Conservation (phyloP, 352 stramenopile genomes). For the Globisporangium emineosum region DNA sequence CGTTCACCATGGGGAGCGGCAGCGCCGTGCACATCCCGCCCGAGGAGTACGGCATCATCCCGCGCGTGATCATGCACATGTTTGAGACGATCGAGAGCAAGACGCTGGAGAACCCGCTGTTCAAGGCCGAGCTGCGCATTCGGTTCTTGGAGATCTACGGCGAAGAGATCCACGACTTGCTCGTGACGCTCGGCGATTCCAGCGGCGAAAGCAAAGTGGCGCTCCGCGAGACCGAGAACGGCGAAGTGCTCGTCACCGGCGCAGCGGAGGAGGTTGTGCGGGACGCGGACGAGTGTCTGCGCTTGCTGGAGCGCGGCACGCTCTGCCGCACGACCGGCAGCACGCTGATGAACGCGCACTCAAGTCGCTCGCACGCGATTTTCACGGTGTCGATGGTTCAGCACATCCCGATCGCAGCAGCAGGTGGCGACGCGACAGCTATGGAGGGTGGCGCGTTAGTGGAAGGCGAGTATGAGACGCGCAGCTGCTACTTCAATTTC, state of each 20-base stretch:
- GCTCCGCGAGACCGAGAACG: constrained; percentile 81
- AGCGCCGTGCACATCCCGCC: constrained; percentile 75
- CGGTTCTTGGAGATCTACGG: constrained; percentile 93
- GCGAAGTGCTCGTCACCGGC: constrained; percentile 81
- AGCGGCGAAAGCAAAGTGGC: constrained; percentile 65
- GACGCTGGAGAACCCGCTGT: constrained; percentile 50
- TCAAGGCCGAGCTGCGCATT: constrained; percentile 64
- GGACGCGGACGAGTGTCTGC: constrained; percentile 72
- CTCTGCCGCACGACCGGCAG: constrained; percentile 80
- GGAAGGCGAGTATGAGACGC: constrained; percentile 74
- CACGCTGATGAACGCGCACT: constrained; percentile 92
- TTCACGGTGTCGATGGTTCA: constrained; percentile 88
- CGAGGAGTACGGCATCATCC: constrained; percentile 87
- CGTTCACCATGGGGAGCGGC: constrained; percentile 87
- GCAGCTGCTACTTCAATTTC: constrained; percentile 89
- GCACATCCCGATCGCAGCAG: constrained; percentile 57
- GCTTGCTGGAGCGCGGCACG: constrained; percentile 81
- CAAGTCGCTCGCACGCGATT: constrained; percentile 90
- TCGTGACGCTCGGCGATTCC: constrained; percentile 69
- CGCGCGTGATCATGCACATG: constrained; percentile 79
- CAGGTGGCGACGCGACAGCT: too few species aligned
- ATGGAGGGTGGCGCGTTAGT: constrained; percentile 29
- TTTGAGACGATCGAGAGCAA: constrained; percentile 78
- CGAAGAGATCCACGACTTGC: constrained; percentile 88
- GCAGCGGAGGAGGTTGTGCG: constrained; percentile 69